Base-by-base conservation (phyloP, 2,329 filamentous ascomycete genomes). In the Cladobotryum protrusum region DNA sequence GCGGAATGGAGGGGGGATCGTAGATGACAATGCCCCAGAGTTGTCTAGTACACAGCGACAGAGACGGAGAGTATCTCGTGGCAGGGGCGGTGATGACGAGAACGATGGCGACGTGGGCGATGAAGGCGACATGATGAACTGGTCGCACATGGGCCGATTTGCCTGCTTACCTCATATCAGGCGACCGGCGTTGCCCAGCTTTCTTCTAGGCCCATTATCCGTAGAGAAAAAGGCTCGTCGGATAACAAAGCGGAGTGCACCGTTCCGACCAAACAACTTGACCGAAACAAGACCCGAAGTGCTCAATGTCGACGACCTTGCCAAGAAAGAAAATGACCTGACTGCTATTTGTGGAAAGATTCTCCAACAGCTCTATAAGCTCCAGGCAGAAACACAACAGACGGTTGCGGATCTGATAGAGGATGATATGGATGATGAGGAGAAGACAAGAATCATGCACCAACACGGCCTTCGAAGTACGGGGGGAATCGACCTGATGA, bases 161-260 rank as follows among this genome's bases (percentile, higher is more conserved):
- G 90, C 88, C 1, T 89, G 87, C 59, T 75, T 92, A 49, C 86
- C 85, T 1, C 73, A 81, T 60, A 87, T 87, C 53, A 72, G 78
- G 19, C 82, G 92, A 11, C 91, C 92, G 0, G 80, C 87, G 1
- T 76, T 93, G 3, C 82, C 88, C 0, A 86, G 88, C 2, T 96
- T 96, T 60, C 77, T 99, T 6, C 81, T 96, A 0, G 92, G 93
- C 0, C 92, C 92, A 0, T 72, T 97, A 1, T 95, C 90, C 0
- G 81, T 95, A 0, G 87, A 96, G 66, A 96, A 95, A 66, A 89
- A 89, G 61, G 74, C 78, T 7, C 83, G 91, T 13, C 83, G 84
- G 56, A 69, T 83, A 17, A 79, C 80, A 4, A 85, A 89, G 61
- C 81, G 90, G 37, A 83, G 79, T 59, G 87, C 83, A 0, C 79